These are phyloP conservation scores for Volvariella volvacea DNA, from an alignment of 1,284 basidiomycete species.

Conservation along the genomic window DNA sequence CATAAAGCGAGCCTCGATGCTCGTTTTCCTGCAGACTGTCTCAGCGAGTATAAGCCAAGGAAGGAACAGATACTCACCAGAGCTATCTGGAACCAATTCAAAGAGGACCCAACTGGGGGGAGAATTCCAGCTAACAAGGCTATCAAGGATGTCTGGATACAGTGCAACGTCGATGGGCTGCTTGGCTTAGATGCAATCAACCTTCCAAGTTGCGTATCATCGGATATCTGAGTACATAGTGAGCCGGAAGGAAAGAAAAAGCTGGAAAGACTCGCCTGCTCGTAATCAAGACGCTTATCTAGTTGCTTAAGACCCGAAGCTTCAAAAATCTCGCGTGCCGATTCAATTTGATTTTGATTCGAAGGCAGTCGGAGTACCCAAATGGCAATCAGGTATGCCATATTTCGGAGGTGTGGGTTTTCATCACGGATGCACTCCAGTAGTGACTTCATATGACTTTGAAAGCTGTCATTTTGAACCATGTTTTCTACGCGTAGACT, in stretches of 20 bases:
- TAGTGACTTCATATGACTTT: slow-evolving; percentile 33
- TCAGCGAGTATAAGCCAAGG: not conserved
- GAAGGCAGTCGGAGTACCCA: slow-evolving; percentile 47
- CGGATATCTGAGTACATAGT: slow-evolving; percentile 26
- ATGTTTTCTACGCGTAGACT: slow-evolving; percentile 50
- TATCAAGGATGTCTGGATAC: slow-evolving; percentile 51
- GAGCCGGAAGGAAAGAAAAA: no score
- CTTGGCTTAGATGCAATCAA: slow-evolving; percentile 52
- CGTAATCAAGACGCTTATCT: no score
- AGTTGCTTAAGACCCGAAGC: no score
- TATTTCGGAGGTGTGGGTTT: slow-evolving; percentile 44
- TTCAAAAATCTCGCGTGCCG: slow-evolving; percentile 43
- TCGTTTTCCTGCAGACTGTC: slow-evolving; percentile 5
- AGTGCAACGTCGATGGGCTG: slow-evolving; percentile 44
- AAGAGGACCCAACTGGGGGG: slow-evolving; percentile 30
- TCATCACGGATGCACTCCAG: slow-evolving; percentile 41
- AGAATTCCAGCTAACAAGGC: slow-evolving; percentile 39
- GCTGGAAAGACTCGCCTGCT: no score
- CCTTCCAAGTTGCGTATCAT: slow-evolving; percentile 36
- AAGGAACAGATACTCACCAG: not conserved
- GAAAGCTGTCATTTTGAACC: slow-evolving; percentile 37
- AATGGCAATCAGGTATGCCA: slow-evolving; percentile 55
- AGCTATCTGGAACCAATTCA: slow-evolving; percentile 41
- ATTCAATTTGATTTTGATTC: slow-evolving; percentile 49
- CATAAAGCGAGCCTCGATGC: slow-evolving; percentile 34